phyloP scores from a whole-genome alignment of 768 basidiomycete species.

The Lepiota subincarnata region DNA sequence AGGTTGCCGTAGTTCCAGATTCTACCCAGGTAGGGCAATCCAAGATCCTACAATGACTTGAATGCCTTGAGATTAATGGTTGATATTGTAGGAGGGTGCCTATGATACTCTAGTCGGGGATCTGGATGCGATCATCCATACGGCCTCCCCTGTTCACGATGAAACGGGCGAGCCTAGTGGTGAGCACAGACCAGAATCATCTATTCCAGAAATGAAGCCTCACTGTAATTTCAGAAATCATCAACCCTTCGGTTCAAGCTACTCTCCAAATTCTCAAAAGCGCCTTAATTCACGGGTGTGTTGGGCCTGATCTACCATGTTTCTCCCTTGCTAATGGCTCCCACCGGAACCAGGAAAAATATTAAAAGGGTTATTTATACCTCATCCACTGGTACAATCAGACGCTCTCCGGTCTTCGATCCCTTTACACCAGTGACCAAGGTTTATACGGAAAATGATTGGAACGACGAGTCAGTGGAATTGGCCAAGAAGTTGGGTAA shows the following conservation, averaged over 20 bases:
- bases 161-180: slow-evolving; percentile 6
- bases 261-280: slow-evolving; percentile 9
- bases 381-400: slow-evolving; percentile 5
- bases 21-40: neutral
- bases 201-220: neutral
- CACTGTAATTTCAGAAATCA: slow-evolving; percentile 1
- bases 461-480: slow-evolving; percentile 1
- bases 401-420: neutral
- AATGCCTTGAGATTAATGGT: neutral
- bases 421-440: neutral
- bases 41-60: neutral
- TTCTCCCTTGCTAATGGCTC: neutral
- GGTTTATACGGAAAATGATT: slow-evolving; percentile 3
- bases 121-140: slow-evolving; percentile 12
- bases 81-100: slow-evolving; percentile 6
- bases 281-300: neutral
- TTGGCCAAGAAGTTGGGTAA: neutral
- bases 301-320: neutral
- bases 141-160: slow-evolving; percentile 10
- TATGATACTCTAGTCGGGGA: slow-evolving; percentile 11
- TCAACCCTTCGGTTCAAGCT: slow-evolving; percentile 7
- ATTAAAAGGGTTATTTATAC: slow-evolving; percentile 9
- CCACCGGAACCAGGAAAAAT: neutral
- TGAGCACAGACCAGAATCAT: neutral
- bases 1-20: slow-evolving; percentile 2